Conservation (phyloP, 192 early-diverging fungal genomes). For the Podochytrium sp. region DNA sequence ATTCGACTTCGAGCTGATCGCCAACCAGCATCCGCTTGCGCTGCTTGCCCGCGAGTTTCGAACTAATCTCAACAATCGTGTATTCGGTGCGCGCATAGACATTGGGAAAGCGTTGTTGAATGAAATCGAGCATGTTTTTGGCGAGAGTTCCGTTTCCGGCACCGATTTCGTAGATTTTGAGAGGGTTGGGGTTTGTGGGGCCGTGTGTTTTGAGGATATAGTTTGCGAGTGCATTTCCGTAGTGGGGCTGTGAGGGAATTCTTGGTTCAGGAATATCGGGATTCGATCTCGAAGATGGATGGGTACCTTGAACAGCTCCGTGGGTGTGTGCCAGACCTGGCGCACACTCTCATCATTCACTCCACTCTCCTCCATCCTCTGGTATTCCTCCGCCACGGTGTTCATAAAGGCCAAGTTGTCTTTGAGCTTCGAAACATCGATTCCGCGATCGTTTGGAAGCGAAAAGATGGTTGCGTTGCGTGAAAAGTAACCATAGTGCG, state of each 20-base stretch:
- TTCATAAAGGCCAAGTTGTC: conserved; percentile 83
- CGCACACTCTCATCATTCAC: conserved; percentile 60
- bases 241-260: conserved; percentile 75
- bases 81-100: conserved; percentile 83
- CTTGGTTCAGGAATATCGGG: background rate
- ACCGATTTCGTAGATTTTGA: conserved; percentile 94
- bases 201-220: conserved; percentile 74
- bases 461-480: conserved; percentile 69
- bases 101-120: conserved; percentile 75
- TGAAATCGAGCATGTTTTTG: conserved; percentile 89
- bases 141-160: conserved; percentile 97
- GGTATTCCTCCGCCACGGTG: conserved; percentile 74
- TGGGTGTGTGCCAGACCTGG: conserved; percentile 98
- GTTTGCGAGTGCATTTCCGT: conserved; percentile 88
- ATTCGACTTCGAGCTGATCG: background rate
- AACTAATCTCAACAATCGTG: conserved; percentile 91
- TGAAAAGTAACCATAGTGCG: conserved; percentile 96
- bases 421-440: conserved; percentile 66
- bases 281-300: background rate
- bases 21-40: no score
- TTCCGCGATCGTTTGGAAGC: conserved; percentile 25
- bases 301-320: conserved; percentile 83
- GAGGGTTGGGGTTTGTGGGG: conserved; percentile 5
- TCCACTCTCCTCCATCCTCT: conserved; percentile 41
- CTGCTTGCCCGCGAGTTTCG: conserved; percentile 69